Conservation (phyloP, 2,329 filamentous ascomycete genomes). For the Ascochyta rabiei region DNA sequence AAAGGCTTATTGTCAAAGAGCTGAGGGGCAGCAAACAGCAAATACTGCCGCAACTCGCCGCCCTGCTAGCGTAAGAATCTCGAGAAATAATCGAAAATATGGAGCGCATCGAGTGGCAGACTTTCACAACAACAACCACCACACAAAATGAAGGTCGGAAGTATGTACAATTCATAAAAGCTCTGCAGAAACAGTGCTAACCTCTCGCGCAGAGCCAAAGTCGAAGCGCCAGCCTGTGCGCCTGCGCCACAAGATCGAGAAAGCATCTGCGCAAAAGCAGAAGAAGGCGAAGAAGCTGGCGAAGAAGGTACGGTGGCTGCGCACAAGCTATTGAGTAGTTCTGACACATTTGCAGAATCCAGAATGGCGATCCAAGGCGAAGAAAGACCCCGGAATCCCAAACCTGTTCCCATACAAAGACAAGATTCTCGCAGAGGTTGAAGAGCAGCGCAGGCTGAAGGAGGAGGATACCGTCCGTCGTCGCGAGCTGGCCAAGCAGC, state of each 20-base stretch:
- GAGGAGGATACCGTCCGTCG: slow-evolving; percentile 73
- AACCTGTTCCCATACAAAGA: slow-evolving; percentile 99
- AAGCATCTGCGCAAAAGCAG: slow-evolving; percentile 88
- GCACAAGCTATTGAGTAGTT: neutral
- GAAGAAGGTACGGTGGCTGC: slow-evolving; percentile 67
- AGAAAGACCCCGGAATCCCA: slow-evolving; percentile 97
- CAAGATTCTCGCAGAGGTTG: slow-evolving; percentile 90
- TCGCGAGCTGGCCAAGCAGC: slow-evolving; percentile 69
- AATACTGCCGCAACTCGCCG: neutral
- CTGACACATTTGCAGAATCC: slow-evolving; percentile 69
- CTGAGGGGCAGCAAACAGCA: neutral
- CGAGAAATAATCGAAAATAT: slow-evolving; percentile 36
- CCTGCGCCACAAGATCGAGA: slow-evolving; percentile 94
- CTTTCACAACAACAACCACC: slow-evolving; percentile 18
- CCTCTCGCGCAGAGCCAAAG: slow-evolving; percentile 72
- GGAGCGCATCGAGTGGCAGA: slow-evolving; percentile 20
- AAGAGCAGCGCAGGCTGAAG: slow-evolving; percentile 82
- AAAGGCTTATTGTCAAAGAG: neutral
- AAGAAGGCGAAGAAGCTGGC: slow-evolving; percentile 85
- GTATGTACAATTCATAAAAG: slow-evolving; percentile 32
- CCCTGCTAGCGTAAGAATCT: slow-evolving; percentile 14
- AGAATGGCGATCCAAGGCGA: slow-evolving; percentile 91
- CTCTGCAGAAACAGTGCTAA: slow-evolving; percentile 7
- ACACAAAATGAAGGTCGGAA: slow-evolving; percentile 51
- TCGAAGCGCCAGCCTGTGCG: slow-evolving; percentile 92